These are phyloP conservation scores for Panellus pusillus DNA, from an alignment of 768 basidiomycete genomes.

Conservation along the genomic window DNA sequence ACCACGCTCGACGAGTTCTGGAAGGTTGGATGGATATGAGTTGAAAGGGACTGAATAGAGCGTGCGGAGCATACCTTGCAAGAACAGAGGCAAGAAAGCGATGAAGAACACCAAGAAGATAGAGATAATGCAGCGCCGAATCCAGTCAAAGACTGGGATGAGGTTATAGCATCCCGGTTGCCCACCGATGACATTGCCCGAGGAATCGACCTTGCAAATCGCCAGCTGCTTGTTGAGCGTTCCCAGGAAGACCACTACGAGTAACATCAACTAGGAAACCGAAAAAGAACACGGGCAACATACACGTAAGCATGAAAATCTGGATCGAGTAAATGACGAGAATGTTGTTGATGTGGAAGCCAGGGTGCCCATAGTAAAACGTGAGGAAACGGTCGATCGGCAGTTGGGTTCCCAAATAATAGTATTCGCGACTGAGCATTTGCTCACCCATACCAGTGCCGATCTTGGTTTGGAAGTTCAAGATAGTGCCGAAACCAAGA, in stretches of 20 bases:
- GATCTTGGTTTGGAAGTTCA: slow-evolving; percentile 99
- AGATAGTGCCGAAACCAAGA: slow-evolving; percentile 97
- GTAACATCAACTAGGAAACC: slow-evolving; percentile 12
- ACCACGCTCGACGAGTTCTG: slow-evolving; percentile 94
- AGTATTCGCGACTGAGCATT: slow-evolving; percentile 99
- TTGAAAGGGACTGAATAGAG: not conserved
- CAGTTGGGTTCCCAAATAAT: slow-evolving; percentile 96
- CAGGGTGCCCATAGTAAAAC: slow-evolving; percentile 99
- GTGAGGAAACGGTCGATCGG: slow-evolving; percentile 98
- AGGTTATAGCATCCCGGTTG: slow-evolving; percentile 96
- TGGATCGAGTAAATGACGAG: slow-evolving; percentile 98
- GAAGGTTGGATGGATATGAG: not conserved
- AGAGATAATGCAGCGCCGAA: slow-evolving; percentile 92
- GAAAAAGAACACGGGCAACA: slow-evolving; percentile 33
- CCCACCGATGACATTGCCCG: slow-evolving; percentile 75
- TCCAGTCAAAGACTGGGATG: slow-evolving; percentile 96
- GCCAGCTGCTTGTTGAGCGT: slow-evolving; percentile 92
- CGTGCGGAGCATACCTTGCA: slow-evolving; percentile 68
- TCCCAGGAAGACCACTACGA: slow-evolving; percentile 85
- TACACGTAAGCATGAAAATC: slow-evolving; percentile 93
- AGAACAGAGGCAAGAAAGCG: slow-evolving; percentile 92
- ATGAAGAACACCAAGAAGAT: slow-evolving; percentile 99
- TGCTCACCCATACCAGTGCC: slow-evolving; percentile 99
- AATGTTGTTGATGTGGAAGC: slow-evolving; percentile 99
- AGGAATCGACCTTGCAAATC: slow-evolving; percentile 85